Percentiles rank a stretch among this genome's conserved stretches.
phyloP scores from a whole-genome alignment of 139 green algal species.

The Haematococcus lacustris region DNA sequence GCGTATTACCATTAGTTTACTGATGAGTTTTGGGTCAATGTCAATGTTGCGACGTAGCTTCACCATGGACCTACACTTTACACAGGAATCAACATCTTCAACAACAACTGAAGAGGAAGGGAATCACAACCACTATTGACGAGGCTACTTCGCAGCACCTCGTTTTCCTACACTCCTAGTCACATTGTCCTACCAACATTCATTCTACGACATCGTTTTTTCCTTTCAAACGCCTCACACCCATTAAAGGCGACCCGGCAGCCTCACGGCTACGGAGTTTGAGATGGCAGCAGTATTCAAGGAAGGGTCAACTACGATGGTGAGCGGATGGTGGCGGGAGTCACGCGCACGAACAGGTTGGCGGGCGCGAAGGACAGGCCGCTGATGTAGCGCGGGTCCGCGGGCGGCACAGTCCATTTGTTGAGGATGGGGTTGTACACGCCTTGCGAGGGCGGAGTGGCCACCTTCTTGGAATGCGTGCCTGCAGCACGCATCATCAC shows the following conservation, averaged over 20 bases:
- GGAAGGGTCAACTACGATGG: background rate
- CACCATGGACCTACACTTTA: background rate
- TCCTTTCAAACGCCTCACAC: background rate
- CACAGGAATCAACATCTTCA: too few species aligned
- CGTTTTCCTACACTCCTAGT: background rate
- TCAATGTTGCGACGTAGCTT: too few species aligned
- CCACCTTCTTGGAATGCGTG: background rate
- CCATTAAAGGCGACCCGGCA: background rate
- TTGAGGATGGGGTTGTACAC: slow-evolving; percentile 46
- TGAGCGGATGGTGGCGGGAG: slow-evolving; percentile 10
- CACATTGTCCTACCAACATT: background rate
- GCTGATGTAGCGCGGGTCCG: slow-evolving; percentile 11
- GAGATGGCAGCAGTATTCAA: too few species aligned
- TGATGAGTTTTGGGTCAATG: background rate
- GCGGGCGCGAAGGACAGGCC: slow-evolving; percentile 32
- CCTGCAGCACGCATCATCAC: background rate
- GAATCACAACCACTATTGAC: background rate
- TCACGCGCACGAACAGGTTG: slow-evolving; percentile 21
- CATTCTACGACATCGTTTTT: background rate
- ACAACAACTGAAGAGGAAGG: too few species aligned
- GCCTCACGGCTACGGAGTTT: too few species aligned
- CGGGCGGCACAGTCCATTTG: slow-evolving; percentile 25
- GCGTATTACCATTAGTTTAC: background rate
- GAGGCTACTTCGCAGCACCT: background rate
- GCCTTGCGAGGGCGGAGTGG: background rate